Evolutionary conservation across 306 rosid species (phyloP).

Genomic region (Acmispon strigosus): DNA sequence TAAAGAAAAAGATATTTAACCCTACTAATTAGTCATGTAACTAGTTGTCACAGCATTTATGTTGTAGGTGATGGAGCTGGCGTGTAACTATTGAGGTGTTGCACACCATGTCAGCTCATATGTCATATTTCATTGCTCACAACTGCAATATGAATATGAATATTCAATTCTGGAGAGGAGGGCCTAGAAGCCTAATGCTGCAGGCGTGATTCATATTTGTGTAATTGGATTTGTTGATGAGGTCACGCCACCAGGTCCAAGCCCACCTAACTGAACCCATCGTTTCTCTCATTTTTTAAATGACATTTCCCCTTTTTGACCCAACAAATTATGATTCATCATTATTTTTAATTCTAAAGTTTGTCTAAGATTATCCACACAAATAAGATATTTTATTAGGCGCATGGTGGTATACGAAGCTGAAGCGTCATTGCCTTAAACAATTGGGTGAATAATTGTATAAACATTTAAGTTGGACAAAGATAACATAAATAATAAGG

Average conservation of each 20-base stretch:
- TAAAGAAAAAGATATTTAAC: too few species aligned
- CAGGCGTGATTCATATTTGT: not conserved
- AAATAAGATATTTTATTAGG: not conserved
- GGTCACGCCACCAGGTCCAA: not conserved
- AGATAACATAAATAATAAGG: not conserved
- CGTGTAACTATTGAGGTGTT: not conserved
- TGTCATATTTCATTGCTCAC: not conserved
- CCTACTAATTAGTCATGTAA: too few species aligned
- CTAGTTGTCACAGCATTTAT: too few species aligned
- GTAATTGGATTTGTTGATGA: not conserved
- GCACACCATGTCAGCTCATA: conserved; percentile 22
- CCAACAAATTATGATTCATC: not conserved
- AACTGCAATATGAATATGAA: not conserved
- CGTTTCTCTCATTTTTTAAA: not conserved
- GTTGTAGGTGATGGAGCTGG: too few species aligned
- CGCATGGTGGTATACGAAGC: not conserved
- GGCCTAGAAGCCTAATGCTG: not conserved
- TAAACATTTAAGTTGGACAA: conserved; percentile 3
- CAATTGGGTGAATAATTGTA: conserved; percentile 4
- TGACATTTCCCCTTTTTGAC: too few species aligned
- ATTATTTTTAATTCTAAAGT: not conserved
- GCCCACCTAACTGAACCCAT: conserved; percentile 19
- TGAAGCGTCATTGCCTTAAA: conserved; percentile 1
- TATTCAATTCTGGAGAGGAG: not conserved
- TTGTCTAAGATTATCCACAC: not conserved